Evolutionary conservation across 306 rosid species (phyloP).

Genomic region (Sophora flavescens): DNA sequence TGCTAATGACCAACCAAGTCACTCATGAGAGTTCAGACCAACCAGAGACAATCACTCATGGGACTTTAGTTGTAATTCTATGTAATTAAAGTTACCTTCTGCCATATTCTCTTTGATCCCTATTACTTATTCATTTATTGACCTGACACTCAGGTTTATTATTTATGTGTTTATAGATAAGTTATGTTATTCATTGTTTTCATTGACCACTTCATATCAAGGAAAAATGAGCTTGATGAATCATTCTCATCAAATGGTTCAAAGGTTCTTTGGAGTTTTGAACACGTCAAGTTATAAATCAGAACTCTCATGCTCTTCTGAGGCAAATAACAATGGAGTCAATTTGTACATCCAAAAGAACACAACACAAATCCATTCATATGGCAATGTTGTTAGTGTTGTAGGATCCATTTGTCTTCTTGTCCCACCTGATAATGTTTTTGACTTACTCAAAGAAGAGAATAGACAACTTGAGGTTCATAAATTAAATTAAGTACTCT

Average conservation of each 20-base stretch:
- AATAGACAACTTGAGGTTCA: constrained; percentile 54
- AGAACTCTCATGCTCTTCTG: constrained; percentile 54
- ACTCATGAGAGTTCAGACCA: too few relatives aligned
- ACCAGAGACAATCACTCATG: too few relatives aligned
- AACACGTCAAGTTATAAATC: constrained; percentile 49
- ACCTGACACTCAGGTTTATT: not conserved
- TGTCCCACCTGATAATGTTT: constrained; percentile 42
- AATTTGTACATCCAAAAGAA: too few relatives aligned
- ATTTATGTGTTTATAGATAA: not conserved
- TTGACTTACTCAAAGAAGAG: constrained; percentile 46
- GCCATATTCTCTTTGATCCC: too few relatives aligned
- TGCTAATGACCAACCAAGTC: too few relatives aligned
- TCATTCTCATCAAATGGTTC: constrained; percentile 49
- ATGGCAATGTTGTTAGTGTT: constrained; percentile 56
- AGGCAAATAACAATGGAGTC: not conserved
- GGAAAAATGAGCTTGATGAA: constrained; percentile 49
- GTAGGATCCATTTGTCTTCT: constrained; percentile 65
- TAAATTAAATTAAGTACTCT: not conserved
- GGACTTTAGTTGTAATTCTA: too few relatives aligned
- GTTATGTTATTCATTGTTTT: not conserved
- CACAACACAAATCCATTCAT: too few relatives aligned
- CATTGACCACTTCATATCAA: constrained; percentile 46
- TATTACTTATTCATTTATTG: too few relatives aligned
- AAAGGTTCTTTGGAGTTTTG: constrained; percentile 51
- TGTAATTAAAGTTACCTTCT: too few relatives aligned